Evolutionary conservation across 2,329 filamentous ascomycete genomes (phyloP).

Genomic region (Arthrinium phaeospermum): DNA sequence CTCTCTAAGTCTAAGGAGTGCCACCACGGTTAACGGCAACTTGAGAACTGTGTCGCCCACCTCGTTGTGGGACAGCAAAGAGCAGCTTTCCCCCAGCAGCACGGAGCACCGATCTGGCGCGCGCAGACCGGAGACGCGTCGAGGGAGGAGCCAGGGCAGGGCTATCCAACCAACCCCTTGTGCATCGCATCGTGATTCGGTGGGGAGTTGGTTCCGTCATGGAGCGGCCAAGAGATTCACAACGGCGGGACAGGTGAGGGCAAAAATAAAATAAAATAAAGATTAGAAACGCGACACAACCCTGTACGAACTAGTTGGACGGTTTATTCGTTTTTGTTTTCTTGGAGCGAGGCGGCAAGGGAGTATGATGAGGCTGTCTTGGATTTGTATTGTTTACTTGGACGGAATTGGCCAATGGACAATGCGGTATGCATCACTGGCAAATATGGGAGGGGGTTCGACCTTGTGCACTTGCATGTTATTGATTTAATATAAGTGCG

Average conservation of each 20-base stretch:
- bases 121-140: slow-evolving; percentile 11
- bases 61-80: background rate
- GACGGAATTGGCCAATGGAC: background rate
- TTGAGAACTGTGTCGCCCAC: background rate
- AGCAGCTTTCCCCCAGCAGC: background rate
- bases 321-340: background rate
- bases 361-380: slow-evolving; percentile 14
- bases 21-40: background rate
- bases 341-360: background rate
- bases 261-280: background rate
- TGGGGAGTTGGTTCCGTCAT: slow-evolving; percentile 10
- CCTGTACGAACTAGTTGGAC: background rate
- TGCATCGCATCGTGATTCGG: slow-evolving; percentile 7
- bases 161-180: background rate
- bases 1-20: background rate
- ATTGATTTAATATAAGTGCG: slow-evolving; percentile 1
- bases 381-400: slow-evolving; percentile 2
- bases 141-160: background rate
- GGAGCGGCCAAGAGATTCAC: background rate
- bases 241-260: slow-evolving; percentile 3
- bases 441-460: background rate
- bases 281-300: background rate
- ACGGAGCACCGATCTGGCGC: background rate
- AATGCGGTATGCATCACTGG: background rate
- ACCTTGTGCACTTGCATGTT: background rate